Base-by-base conservation (phyloP, 129 eudicot genomes). In the Glebionis coronaria region DNA sequence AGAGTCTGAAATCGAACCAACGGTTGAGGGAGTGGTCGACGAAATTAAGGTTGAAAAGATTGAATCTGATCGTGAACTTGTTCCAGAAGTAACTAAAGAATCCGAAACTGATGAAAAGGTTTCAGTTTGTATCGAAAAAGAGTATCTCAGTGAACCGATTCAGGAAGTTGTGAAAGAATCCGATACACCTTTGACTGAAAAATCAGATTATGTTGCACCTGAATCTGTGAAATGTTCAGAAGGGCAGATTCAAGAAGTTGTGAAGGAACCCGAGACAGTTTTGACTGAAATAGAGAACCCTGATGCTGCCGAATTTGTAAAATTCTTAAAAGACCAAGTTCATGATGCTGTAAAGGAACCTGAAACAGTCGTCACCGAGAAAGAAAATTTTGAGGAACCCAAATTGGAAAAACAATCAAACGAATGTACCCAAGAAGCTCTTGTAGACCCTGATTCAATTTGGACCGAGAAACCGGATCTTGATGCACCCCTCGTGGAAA, bases 391-490 rank as follows among this genome's bases (percentile, higher is more conserved):
- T n/a, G 68, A 19, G 11, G 78, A 53, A 74, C 61, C 61, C 31
- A 67, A 40, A 21, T 51, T 67, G n/a, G 21, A 56, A 40, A 62
- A 73, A 42, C 42, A 12, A 3, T 45, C 73, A 19, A 68, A 29
- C 18, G 72, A 67, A 55, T 65, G 57, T 27, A 50, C 5, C 54
- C 75, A 67, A 56, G 73, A 71, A 42, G 65, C 47, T 58, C 21
- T 44, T 38, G 44, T 61, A 15, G 47, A 61, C 14, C 44, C 55
- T 7, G 55, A 35, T 72, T 67, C 44, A 40, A 45, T 62, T 51
- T 63, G 53, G 79, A 23, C 79, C 8, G 63, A 74, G 47, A 74
- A 31, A 45, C n/a, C 9, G 62, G 61, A 67, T 74, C 61, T 58
- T 49, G 73, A 19, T 20, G 54, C 44, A 66, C 51, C 72, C 12